Evolutionary conservation across 768 basidiomycete species (phyloP), one percentile per base, ranked within the genome.

Genomic region (Crucibulum laeve): DNA sequence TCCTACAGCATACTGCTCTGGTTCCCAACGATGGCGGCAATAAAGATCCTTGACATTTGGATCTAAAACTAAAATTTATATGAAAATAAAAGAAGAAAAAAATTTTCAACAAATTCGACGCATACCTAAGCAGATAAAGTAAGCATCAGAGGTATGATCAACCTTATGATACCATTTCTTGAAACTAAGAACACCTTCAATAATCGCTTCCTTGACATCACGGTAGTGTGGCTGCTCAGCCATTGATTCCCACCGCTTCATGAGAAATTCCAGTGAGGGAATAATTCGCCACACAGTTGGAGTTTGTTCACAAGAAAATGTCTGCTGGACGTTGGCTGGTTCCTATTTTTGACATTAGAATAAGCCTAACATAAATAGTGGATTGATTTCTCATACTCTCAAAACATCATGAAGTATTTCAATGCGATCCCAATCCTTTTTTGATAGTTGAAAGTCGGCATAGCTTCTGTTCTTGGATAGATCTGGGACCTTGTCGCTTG

Each of bases 121-220:
- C 45, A n/a, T 34, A 60, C 61, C 53, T 30, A 61, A 42, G 36
- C 50, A 52, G 11, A n/a, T n/a, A n/a, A n/a, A n/a, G n/a, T n/a
- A n/a, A n/a, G n/a, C n/a, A n/a, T n/a, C n/a, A n/a, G n/a, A n/a
- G n/a, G n/a, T n/a, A n/a, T n/a, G n/a, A n/a, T n/a, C n/a, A n/a
- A n/a, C n/a, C n/a, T n/a, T n/a, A 55, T 52, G 45, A 33, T 61
- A 61, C 57, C 57, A 64, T 36, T 64, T 64, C 5, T 49, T 30
- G 10, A 62, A 42, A 21, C 56, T 64, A 0, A 35, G 46, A 14
- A 62, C 47, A 1, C 60, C 61, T 24, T 49, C 47, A 13, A 44
- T 11, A 25, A 64, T 53, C 2, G 53, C 56, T 11, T 43, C 15
- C 4, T 46, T 24, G 14, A 64, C 42, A 19, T 33, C 19, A 6